Base-by-base conservation (phyloP, 2,329 filamentous ascomycete genomes). In the Aspergillus pseudoterreus region DNA sequence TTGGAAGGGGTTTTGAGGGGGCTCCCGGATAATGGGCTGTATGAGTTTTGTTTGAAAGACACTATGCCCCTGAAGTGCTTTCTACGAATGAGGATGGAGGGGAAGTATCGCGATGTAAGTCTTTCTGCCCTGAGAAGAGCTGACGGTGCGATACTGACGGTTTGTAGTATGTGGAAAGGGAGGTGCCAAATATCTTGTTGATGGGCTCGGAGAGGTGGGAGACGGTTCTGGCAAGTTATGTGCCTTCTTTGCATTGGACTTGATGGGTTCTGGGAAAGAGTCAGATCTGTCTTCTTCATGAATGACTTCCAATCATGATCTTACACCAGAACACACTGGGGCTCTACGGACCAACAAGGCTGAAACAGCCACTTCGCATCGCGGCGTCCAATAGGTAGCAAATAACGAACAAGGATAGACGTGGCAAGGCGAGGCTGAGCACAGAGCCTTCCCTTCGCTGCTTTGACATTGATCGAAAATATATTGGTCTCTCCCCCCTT, bases 161-260 rank as follows among this genome's bases (percentile, higher is more conserved):
- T 12, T 14, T 43, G 39, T 15, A 49, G 47, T 43, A 49, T 42
- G 17, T 36, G 11, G 30, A 49, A 11, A 44, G 39, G 14, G 47
- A 49, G 17, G 24, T 49, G 10, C 47, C 47, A 3, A 49, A 49
- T 85, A 88, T 49, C 76, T 38, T 38, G 14, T 38, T 38, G 15
- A 38, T 38, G 35, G 35, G 35, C 14, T 38, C 35, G 11, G 35
- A 38, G 15, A 38, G 12, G 15, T 38, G 35, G 35, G 35, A 38
- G 35, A 12, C 14, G 5, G 12, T 38, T 38, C 14, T 38, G 6
- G 10, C 35, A n/a, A 38, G 15, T 17, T 38, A 38, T 38, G 35
- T 38, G 35, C 35, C 35, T 38, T 38, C 35, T n/a, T 38, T 38
- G 35, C 35, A 38, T 38, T 38, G 35, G 35, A 38, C 35, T 8